Base-by-base conservation (phyloP, 495 filamentous ascomycete species). In the Trypethelium eluteriae region DNA sequence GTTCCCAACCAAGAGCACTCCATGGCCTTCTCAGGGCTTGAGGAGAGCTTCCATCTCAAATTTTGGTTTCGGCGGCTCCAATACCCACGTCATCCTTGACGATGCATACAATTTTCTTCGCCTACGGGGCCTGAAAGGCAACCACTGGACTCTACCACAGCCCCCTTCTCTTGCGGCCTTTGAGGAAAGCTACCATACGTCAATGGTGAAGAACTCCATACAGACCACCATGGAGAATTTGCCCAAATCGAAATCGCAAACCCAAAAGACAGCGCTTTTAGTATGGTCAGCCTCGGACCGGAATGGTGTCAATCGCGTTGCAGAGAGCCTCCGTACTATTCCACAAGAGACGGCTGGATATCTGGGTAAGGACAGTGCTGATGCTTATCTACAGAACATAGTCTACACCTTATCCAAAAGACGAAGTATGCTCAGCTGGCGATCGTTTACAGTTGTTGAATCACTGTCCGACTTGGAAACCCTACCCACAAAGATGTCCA, bases 1-100 rank as follows among this genome's bases (percentile, higher is more conserved):
- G 56, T 10, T 25, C 57, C 1, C 66, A 69, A 2, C 62, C 63
- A 12, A 70, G 32, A 74, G 76, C 61, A 69, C 72, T 16, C 77
- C 78, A 12, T 78, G 77, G 73, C 77, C 76, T 14, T 72, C 68
- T 36, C 25, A 34, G 14, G 71, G 77, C 34, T 76, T 75, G 67
- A 76, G 74, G 67, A 77, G 77, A 64, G 66, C 71, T 32, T 76
- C 77, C 38, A 73, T 83, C 11, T 82, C 79, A 67, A 79, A 74
- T 10, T 81, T 82, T 59, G 82, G 80, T 2, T 80, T 80, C 39
- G 82, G 82, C 0, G 82, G 83, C 9, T 67, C 80, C 1, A 84
- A 84, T 64, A 76, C 79, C 1, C 80, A 83, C 65, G 76, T 75
- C 0, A 75, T 82, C n/a, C 34, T 81, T 3, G 77, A 81, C 7